Base-by-base conservation (phyloP, 768 basidiomycete species). In the Hygrophorus pudorinus region DNA sequence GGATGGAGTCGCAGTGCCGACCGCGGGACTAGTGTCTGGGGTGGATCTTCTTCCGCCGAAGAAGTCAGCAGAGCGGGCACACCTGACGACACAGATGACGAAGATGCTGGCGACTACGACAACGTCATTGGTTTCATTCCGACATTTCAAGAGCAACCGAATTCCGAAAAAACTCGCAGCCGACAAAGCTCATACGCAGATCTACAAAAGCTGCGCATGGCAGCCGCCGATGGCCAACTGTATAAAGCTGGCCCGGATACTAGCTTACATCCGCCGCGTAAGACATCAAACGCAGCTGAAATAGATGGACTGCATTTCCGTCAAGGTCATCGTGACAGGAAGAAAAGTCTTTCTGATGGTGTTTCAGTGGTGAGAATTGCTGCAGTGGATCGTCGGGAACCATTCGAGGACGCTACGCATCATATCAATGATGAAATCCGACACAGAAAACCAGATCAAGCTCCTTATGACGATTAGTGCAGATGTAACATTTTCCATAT, bases 41-140 rank as follows among this genome's bases (percentile, higher is more conserved):
- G 77, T 27, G 85, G 78, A 13, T 62, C 61, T 24, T 24, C 24
- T 24, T 24, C 24, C 32, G 66, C 62, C 53, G 78, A 75, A 39
- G 79, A 81, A 56, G 67, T 59, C 57, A 85, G 76, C 64, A 65
- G 80, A 38, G 66, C 79, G 14, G 72, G 66, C 31, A 85, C 83
- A 6, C 86, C 87, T 0, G 80, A 84, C 40, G 79, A 76, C 38
- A 81, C 84, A 11, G 91, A 92, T 53, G 86, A 89, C 20, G 89
- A 92, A 56, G 88, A 89, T 41, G 75, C 77, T 38, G 90, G 88
- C 32, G 91, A 94, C 62, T 93, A 93, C 59, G 91, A 94, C 59
- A 78, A 93, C 61, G 85, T 92, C 38, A 72, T 90, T 38, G 75
- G 79, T 8, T 69, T 80, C 49, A 62, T 90, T 43, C 71, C 72